Conservation (phyloP, 441 rosid species). For the Syzygium malaccense region DNA sequence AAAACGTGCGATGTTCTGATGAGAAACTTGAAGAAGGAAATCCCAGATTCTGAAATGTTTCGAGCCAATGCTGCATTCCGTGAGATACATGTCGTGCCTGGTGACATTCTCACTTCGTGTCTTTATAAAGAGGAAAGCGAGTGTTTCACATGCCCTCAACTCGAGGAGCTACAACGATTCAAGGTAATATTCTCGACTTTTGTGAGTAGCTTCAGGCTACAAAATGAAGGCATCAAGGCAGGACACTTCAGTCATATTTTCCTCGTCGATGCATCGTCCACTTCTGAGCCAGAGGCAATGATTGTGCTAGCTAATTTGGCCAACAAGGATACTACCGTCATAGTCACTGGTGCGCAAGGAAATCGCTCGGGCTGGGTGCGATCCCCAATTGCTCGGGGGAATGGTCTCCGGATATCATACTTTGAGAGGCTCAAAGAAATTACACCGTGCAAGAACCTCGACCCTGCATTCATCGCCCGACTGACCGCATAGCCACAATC, state of each 20-base stretch:
- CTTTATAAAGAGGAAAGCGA: constrained; percentile 5
- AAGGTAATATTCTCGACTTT: constrained; percentile 32
- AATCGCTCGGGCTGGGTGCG: constrained; percentile 18
- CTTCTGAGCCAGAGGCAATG: constrained; percentile 34
- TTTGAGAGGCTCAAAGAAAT: constrained; percentile 24
- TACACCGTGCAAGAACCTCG: background rate
- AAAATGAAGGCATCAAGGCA: constrained; percentile 18
- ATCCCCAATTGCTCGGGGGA: constrained; percentile 18
- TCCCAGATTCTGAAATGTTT: constrained; percentile 20
- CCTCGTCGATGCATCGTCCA: constrained; percentile 30
- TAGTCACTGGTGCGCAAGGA: constrained; percentile 23
- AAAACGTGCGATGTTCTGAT: constrained; percentile 30
- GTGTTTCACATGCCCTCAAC: constrained; percentile 30
- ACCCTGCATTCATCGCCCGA: background rate
- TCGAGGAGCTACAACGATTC: constrained; percentile 9
- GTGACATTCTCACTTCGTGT: constrained; percentile 23
- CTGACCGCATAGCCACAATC: background rate
- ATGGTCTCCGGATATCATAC: constrained; percentile 30
- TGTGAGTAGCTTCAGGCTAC: constrained; percentile 26
- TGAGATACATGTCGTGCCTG: constrained; percentile 18
- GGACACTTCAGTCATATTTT: constrained; percentile 39
- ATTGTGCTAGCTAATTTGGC: constrained; percentile 28
- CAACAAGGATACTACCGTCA: constrained; percentile 13
- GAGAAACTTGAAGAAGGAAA: constrained; percentile 17
- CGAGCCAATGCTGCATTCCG: constrained; percentile 42